Evolutionary conservation across 768 basidiomycete genomes (phyloP).

Genomic region (Hygrocybe coccinea): DNA sequence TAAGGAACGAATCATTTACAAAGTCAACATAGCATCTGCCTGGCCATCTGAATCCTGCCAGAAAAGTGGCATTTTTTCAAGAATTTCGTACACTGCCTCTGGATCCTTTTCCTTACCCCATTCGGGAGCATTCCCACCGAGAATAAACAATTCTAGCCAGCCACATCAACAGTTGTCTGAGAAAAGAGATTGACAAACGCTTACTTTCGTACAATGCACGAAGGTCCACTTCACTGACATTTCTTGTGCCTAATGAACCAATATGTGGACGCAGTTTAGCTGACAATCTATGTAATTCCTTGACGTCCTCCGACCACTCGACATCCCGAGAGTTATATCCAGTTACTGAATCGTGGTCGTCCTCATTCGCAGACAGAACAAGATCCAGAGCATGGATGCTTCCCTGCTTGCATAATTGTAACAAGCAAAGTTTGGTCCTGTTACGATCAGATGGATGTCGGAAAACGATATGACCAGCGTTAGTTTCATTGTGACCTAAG

Average conservation of each 20-base stretch:
- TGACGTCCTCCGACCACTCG: slow-evolving; percentile 39
- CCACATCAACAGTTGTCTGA: not conserved
- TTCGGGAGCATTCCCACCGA: slow-evolving; percentile 23
- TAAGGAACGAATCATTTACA: slow-evolving; percentile 36
- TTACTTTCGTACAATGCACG: slow-evolving; percentile 52
- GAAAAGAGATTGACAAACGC: slow-evolving; percentile 12
- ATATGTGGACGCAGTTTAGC: slow-evolving; percentile 29
- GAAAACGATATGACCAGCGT: slow-evolving; percentile 34
- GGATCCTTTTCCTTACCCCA: slow-evolving; percentile 25
- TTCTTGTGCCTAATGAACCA: slow-evolving; percentile 43
- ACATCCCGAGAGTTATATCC: slow-evolving; percentile 15
- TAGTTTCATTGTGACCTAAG: slow-evolving; percentile 18
- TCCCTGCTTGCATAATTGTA: slow-evolving; percentile 47
- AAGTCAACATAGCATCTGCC: slow-evolving; percentile 54
- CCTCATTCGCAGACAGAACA: slow-evolving; percentile 11
- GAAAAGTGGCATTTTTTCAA: slow-evolving; percentile 52
- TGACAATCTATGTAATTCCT: slow-evolving; percentile 30
- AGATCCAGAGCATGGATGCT: slow-evolving; percentile 44
- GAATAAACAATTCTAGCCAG: slow-evolving; percentile 37
- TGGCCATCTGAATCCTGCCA: slow-evolving; percentile 50
- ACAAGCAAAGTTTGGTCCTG: slow-evolving; percentile 30
- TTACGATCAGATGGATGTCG: slow-evolving; percentile 24
- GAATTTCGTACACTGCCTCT: slow-evolving; percentile 40
- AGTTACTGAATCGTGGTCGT: slow-evolving; percentile 6
- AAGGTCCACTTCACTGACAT: slow-evolving; percentile 46